Base-by-base conservation (phyloP, 2,329 filamentous ascomycete species). In the Fusarium subtropicale region DNA sequence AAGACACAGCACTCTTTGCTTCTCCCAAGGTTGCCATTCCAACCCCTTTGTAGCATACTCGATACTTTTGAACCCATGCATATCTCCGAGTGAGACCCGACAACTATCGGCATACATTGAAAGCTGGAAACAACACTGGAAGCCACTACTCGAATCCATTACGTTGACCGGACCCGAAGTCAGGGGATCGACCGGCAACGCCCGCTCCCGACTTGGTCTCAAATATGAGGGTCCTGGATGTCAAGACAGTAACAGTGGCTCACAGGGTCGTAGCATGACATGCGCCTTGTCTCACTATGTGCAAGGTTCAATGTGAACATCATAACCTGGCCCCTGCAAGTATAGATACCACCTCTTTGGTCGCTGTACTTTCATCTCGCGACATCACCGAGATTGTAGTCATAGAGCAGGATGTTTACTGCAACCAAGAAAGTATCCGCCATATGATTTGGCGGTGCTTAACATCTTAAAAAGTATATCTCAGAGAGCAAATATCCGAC, bases 1-100 rank as follows among this genome's bases (percentile, higher is more conserved):
- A 71, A 73, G 60, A 70, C 64, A 70, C 47, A 36, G 45, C 58
- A 45, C 28, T 46, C 45, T 51, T 63, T 45, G 41, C 56, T 59
- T 46, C 18, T 30, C 26, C 50, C 33, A 38, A 47, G 30, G 60
- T 34, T 46, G 36, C 31, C 56, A 45, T 47, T 20, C 22, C 47
- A 66, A 56, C 26, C 50, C 55, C 31, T 55, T 51, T 33, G 31
- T 53, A 36, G 38, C 54, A 36, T 51, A 38, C 24, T 39, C 28
- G 18, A 36, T 36, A 28, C 24, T 53, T 44, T 28, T 22, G 41
- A 48, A 18, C 22, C 50, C 65, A 56, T 47, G 34, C 36, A 28
- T 28, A 60, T 56, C 42, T 45, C 38, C 4, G 41, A 36, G 33
- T 50, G 47, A 62, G 48, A 65, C 51, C 55, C 56, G 54, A 56